Percentiles rank a stretch among this genome's conserved stretches.
phyloP scores from a whole-genome alignment of 2,329 filamentous ascomycete genomes.

The Rhexocercosporidium sp. region DNA sequence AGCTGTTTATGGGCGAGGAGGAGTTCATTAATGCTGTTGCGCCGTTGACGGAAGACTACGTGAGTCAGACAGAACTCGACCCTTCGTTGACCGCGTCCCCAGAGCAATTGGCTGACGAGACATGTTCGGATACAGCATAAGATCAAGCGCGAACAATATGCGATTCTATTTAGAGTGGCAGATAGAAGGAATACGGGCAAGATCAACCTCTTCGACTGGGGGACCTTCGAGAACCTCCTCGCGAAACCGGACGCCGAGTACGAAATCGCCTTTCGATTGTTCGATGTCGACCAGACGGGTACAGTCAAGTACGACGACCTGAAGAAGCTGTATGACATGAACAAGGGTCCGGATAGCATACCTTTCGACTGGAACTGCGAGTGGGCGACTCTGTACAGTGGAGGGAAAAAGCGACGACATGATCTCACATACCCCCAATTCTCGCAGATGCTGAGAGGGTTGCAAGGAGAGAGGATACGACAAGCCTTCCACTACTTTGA shows the following conservation, averaged over 20 bases:
- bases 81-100: not conserved
- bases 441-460: conserved; percentile 93
- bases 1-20: conserved; percentile 80
- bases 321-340: conserved; percentile 81
- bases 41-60: conserved; percentile 86
- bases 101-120: conserved; percentile 38
- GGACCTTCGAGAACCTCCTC: conserved; percentile 90
- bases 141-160: conserved; percentile 95
- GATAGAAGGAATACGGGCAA: conserved; percentile 77
- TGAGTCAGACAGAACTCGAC: conserved; percentile 55
- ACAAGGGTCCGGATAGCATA: conserved; percentile 83
- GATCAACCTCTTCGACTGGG: conserved; percentile 85
- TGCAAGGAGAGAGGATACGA: conserved; percentile 94
- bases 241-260: conserved; percentile 96
- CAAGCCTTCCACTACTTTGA: conserved; percentile 95
- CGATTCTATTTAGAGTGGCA: conserved; percentile 89
- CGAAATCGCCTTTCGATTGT: conserved; percentile 96
- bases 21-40: conserved; percentile 92
- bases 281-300: conserved; percentile 84
- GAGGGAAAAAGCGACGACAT: conserved; percentile 84
- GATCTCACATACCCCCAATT: conserved; percentile 96
- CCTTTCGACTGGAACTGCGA: conserved; percentile 97
- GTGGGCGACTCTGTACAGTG: conserved; percentile 95
- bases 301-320: conserved; percentile 90
- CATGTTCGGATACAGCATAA: conserved; percentile 73